Percentiles rank a stretch among this genome's conserved stretches.
Evolutionary conservation across 257 asterid species (phyloP).

Genomic region (Agastache rugosa): DNA sequence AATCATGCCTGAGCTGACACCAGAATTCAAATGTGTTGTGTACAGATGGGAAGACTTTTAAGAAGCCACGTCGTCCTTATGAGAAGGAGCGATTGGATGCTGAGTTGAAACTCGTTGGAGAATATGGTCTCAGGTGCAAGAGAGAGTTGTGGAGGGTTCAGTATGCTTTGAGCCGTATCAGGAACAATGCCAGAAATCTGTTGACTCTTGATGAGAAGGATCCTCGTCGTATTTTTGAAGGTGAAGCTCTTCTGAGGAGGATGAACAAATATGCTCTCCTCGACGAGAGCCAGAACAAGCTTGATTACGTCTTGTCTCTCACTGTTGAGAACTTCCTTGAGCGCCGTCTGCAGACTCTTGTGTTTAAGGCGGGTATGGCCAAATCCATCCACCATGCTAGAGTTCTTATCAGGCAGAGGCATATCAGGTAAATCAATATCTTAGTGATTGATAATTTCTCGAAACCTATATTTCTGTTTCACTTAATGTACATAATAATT

Average conservation of each 20-base stretch:
- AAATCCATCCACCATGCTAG: slow-evolving; percentile 78
- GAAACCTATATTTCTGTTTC: background rate
- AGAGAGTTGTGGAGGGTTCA: slow-evolving; percentile 74
- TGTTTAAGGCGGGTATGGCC: slow-evolving; percentile 73
- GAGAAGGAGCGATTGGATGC: slow-evolving; percentile 73
- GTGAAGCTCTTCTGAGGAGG: slow-evolving; percentile 74
- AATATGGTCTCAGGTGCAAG: slow-evolving; percentile 67
- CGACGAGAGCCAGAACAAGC: slow-evolving; percentile 74
- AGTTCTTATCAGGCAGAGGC: slow-evolving; percentile 74
- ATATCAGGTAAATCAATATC: slow-evolving; percentile 52
- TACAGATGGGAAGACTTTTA: slow-evolving; percentile 69
- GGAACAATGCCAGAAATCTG: slow-evolving; percentile 64
- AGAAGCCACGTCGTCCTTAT: slow-evolving; percentile 71
- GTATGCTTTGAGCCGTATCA: slow-evolving; percentile 69
- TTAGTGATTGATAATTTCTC: background rate
- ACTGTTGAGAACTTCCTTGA: slow-evolving; percentile 74
- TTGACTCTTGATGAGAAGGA: slow-evolving; percentile 71
- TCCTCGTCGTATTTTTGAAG: slow-evolving; percentile 70
- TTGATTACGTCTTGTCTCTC: slow-evolving; percentile 69
- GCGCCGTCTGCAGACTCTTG: slow-evolving; percentile 70
- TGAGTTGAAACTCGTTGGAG: slow-evolving; percentile 69
- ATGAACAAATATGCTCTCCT: slow-evolving; percentile 63
- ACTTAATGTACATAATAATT: background rate
- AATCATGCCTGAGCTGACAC: background rate
- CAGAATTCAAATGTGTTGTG: background rate